Evolutionary conservation across 768 basidiomycete genomes (phyloP), one percentile per base, ranked within the genome.

Genomic region (Tylopilus vinaceipallidus): DNA sequence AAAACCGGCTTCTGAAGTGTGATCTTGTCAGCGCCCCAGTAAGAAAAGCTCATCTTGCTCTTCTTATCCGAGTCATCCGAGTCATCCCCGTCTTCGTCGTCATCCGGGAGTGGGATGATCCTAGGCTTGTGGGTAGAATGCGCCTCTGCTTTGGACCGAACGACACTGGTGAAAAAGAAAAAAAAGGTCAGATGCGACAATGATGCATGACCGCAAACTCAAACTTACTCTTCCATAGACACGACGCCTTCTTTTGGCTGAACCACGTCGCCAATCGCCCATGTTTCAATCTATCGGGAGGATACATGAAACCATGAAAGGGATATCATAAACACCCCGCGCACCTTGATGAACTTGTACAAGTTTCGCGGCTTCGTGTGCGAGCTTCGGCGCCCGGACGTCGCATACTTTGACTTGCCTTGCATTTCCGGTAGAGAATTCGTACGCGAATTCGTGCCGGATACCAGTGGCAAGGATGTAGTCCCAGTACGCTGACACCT

Each of bases 1-100:
- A 84, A 65, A 34, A 82, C 67, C 2, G 90, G 88, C 58, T 88
- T 88, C 65, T 91, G 88, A 19, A 93, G 80, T 1, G 91, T 93
- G 60, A 93, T 79, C 70, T 91, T 91, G 73, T 93, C 91, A 27
- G 91, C 91, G 22, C 91, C 90, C 89, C 90, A 92, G 63, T 92
- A 94, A 6, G 89, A 91, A 71, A 92, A 92, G 73, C 88, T 89
- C 91, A 92, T 91, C 68, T 91, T 92, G 75, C 85, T 89, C 74
- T 91, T 88, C 72, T 84, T 81, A 66, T 91, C 90, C 11, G 88
- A 91, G 59, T 91, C 88, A 57, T 89, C 87, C 4, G 90, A 91
- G 24, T 90, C 88, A 19, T 63, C 80, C 16, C 73, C 82, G 20
- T 73, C 74, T 17, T 72, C 71, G 49, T 84, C 77, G 41, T 85